Percentiles rank a stretch among this genome's conserved stretches.
These are phyloP conservation scores for Diospyros kaki DNA, from an alignment of 148 eudicot species.

Conservation along the genomic window DNA sequence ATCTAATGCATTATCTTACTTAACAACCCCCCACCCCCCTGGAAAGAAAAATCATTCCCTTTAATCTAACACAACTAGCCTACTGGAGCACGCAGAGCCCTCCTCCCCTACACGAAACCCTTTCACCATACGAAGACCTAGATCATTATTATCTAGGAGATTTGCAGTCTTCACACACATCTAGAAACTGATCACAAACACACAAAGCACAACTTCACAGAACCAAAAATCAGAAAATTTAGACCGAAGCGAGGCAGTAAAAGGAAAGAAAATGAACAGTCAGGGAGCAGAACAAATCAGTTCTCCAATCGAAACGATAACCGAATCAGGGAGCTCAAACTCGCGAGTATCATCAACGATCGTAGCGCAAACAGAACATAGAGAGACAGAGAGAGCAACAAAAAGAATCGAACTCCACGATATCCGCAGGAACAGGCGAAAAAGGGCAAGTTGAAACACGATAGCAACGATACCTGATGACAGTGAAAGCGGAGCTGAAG, in stretches of 20 bases:
- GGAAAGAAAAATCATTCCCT: background rate
- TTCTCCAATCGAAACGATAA: background rate
- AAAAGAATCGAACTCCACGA: background rate
- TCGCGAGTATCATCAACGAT: background rate
- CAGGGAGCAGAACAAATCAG: background rate
- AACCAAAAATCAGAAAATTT: background rate
- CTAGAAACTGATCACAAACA: background rate
- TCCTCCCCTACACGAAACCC: background rate
- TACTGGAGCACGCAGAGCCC: background rate
- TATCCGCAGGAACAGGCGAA: too few species aligned
- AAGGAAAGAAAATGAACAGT: background rate
- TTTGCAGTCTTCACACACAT: background rate
- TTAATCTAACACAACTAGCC: background rate
- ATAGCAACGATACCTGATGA: background rate
- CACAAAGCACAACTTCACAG: background rate
- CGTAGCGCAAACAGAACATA: background rate
- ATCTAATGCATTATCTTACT: background rate
- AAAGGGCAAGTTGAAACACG: too few species aligned
- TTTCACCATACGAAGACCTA: background rate
- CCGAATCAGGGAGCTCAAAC: background rate
- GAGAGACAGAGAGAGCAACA: background rate
- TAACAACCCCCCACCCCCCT: background rate
- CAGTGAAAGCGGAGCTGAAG: constrained; percentile 2
- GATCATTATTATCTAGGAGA: background rate
- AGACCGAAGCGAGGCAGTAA: background rate